Conservation (phyloP, 495 filamentous ascomycete genomes). For the Xylaria sp. region DNA sequence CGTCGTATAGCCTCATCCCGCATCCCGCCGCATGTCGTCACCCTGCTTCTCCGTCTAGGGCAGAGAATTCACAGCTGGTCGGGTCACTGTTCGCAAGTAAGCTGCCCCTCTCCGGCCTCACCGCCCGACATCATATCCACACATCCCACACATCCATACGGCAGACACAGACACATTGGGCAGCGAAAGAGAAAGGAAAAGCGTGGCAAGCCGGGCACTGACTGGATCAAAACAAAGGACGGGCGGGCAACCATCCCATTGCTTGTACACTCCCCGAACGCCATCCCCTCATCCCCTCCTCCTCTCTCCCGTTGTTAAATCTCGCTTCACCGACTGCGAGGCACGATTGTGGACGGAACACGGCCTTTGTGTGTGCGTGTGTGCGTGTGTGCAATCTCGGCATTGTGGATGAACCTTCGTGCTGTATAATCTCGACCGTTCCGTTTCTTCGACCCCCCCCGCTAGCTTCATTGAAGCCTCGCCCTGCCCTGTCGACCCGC, state of each 20-base stretch:
- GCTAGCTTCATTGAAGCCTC: not conserved
- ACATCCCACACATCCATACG: not conserved
- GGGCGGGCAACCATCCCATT: not conserved
- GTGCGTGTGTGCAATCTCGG: conserved; percentile 2
- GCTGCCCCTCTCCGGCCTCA: not conserved
- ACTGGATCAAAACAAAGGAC: conserved; percentile 18
- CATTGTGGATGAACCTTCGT: conserved; percentile 4
- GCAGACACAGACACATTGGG: not conserved
- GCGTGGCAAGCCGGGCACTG: conserved; percentile 4
- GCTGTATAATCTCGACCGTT: conserved; percentile 8
- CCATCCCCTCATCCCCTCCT: not conserved
- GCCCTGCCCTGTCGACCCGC: not conserved
- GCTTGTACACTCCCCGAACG: not conserved
- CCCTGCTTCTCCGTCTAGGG: not conserved
- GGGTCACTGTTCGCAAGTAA: conserved; percentile 10
- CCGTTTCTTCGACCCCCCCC: not conserved
- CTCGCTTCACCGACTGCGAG: not conserved
- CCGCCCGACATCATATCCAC: not conserved
- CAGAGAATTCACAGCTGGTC: conserved; percentile 11
- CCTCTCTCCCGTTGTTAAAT: not conserved
- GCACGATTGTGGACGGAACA: conserved; percentile 10
- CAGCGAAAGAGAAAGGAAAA: not conserved
- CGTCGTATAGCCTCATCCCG: not conserved
- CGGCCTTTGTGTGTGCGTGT: not conserved
- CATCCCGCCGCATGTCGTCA: conserved; percentile 10